Percentiles rank a stretch among this genome's conserved stretches.
Evolutionary conservation across 768 basidiomycete genomes (phyloP).

Genomic region (Tephrocybe rancida): DNA sequence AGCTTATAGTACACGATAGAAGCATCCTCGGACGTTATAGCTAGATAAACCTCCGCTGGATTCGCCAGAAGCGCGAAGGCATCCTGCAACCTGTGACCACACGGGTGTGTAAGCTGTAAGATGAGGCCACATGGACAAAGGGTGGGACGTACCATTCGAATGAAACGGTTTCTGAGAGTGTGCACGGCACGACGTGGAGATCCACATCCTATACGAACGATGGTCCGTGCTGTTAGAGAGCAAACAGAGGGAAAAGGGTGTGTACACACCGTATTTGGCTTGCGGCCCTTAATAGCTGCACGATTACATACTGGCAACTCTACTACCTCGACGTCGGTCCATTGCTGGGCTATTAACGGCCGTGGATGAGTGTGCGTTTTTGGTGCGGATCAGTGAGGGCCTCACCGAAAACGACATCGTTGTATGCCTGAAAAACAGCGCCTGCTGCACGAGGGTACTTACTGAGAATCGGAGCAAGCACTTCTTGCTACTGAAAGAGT

Average conservation of each 20-base stretch:
- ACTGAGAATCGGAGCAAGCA: slow-evolving; percentile 45
- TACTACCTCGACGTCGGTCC: slow-evolving; percentile 63
- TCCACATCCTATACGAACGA: slow-evolving; percentile 37
- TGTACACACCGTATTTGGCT: slow-evolving; percentile 49
- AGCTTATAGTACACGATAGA: slow-evolving; percentile 87
- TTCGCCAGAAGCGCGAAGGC: slow-evolving; percentile 55
- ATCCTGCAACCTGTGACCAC: slow-evolving; percentile 49
- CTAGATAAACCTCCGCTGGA: slow-evolving; percentile 60
- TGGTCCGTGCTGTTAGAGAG: slow-evolving; percentile 1
- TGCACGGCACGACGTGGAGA: slow-evolving; percentile 65
- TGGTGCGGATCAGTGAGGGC: background rate
- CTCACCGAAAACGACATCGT: slow-evolving; percentile 68
- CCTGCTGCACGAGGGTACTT: slow-evolving; percentile 69
- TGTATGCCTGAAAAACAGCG: slow-evolving; percentile 73
- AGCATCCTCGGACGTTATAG: slow-evolving; percentile 75
- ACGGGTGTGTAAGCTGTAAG: background rate
- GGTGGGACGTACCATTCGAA: slow-evolving; percentile 54
- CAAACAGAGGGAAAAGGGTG: slow-evolving; percentile 3
- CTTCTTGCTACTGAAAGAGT: slow-evolving; percentile 38
- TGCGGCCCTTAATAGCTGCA: slow-evolving; percentile 60
- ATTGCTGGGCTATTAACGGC: slow-evolving; percentile 61
- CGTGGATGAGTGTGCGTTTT: background rate
- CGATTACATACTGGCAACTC: slow-evolving; percentile 59
- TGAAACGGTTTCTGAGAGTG: slow-evolving; percentile 65
- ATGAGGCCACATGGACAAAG: background rate